Conservation (phyloP, 768 basidiomycete species). For the Boletellus ananas region DNA sequence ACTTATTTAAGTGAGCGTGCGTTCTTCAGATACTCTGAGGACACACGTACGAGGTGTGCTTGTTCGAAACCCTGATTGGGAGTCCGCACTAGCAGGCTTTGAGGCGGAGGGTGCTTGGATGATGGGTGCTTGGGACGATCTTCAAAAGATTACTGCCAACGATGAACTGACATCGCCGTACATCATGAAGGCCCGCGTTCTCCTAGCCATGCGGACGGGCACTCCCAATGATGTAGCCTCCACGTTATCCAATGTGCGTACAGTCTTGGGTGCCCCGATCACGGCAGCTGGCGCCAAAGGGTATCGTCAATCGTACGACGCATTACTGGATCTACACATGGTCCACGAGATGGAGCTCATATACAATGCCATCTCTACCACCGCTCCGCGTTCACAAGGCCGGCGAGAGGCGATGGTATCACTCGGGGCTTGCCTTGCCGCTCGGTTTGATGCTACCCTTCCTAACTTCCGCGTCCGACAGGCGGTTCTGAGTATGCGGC, state of each 20-base stretch:
- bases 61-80: slow-evolving; percentile 82
- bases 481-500: slow-evolving; percentile 82
- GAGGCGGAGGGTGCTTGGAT: slow-evolving; percentile 95
- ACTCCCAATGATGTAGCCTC: slow-evolving; percentile 43
- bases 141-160: slow-evolving; percentile 55
- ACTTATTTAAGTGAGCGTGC: neutral
- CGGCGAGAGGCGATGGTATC: slow-evolving; percentile 39
- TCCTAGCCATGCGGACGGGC: slow-evolving; percentile 71
- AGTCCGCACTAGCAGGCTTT: slow-evolving; percentile 68
- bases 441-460: slow-evolving; percentile 70
- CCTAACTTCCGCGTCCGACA: slow-evolving; percentile 89
- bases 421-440: slow-evolving; percentile 41
- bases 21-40: slow-evolving; percentile 75
- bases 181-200: slow-evolving; percentile 70
- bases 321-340: slow-evolving; percentile 79
- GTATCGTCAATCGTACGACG: slow-evolving; percentile 85
- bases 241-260: slow-evolving; percentile 61
- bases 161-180: slow-evolving; percentile 53
- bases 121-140: slow-evolving; percentile 89
- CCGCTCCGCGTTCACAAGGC: slow-evolving; percentile 39
- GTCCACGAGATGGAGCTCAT: slow-evolving; percentile 82
- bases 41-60: slow-evolving; percentile 94
- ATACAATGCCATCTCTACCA: slow-evolving; percentile 38
- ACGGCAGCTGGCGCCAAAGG: slow-evolving; percentile 74
- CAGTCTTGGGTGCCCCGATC: slow-evolving; percentile 74